These are phyloP conservation scores for Saccharomycopsis fibuligera DNA, from an alignment of 805 yeast species.

Conservation along the genomic window DNA sequence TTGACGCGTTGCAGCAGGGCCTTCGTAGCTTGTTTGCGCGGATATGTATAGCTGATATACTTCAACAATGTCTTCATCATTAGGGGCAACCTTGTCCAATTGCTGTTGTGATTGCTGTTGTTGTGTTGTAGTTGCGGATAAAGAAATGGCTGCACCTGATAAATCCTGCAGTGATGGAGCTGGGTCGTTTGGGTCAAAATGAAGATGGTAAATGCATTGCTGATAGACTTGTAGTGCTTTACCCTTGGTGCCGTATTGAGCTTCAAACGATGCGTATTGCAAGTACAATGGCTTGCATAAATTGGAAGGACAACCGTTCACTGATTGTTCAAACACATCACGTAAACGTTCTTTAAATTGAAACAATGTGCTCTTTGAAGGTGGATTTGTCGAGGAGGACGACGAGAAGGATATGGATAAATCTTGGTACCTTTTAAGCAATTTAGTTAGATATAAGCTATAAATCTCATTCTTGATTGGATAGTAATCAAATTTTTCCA, in stretches of 20 bases:
- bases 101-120: no score
- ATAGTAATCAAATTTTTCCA: slow-evolving; percentile 47
- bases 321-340: slow-evolving; percentile 67
- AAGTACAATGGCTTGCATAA: slow-evolving; percentile 44
- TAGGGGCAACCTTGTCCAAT: background rate
- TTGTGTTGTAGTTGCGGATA: no score
- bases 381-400: background rate
- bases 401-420: no score
- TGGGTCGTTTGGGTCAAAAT: slow-evolving; percentile 2
- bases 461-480: slow-evolving; percentile 65
- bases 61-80: slow-evolving; percentile 9
- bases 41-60: slow-evolving; percentile 8
- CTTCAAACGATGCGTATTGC: slow-evolving; percentile 59
- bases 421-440: slow-evolving; percentile 28
- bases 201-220: slow-evolving; percentile 35
- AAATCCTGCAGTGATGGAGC: background rate
- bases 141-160: background rate
- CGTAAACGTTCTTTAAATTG: slow-evolving; percentile 45
- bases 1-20: slow-evolving; percentile 3
- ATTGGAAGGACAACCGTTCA: slow-evolving; percentile 44
- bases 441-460: slow-evolving; percentile 56
- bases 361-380: slow-evolving; percentile 27
- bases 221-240: slow-evolving; percentile 48
- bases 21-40: background rate
- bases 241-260: slow-evolving; percentile 40